A percentile compares a stretch with the other conserved stretches of the same genome.
These are phyloP conservation scores for Aspergillus nanangensis DNA, from an alignment of 495 filamentous ascomycete species.

Conservation along the genomic window DNA sequence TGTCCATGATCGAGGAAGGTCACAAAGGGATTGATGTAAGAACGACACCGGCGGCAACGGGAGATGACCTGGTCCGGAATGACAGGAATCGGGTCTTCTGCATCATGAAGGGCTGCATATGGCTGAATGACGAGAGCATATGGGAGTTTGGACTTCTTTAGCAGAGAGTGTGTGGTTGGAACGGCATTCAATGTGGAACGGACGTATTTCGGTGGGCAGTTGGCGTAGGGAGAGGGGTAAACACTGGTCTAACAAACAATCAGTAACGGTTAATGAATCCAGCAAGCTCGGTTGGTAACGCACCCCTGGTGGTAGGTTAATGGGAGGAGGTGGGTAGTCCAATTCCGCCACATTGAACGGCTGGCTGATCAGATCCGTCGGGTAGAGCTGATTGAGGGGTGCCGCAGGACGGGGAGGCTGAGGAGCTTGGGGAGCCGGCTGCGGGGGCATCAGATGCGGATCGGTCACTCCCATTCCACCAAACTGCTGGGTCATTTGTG, in stretches of 20 bases:
- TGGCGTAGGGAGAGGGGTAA: conserved; percentile 86
- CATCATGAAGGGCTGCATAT: conserved; percentile 86
- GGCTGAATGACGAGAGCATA: conserved; percentile 96
- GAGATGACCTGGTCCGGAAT: conserved; percentile 97
- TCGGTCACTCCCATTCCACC: conserved; percentile 72
- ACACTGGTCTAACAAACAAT: conserved; percentile 67
- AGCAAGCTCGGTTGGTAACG: conserved; percentile 26
- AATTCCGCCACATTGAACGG: conserved; percentile 92
- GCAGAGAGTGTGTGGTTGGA: conserved; percentile 81
- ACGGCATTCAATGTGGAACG: conserved; percentile 92
- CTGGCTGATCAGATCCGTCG: conserved; percentile 84
- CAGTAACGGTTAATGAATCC: neutral
- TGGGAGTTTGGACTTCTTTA: conserved; percentile 94
- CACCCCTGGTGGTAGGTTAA: conserved; percentile 88
- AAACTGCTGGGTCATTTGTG: conserved; percentile 78
- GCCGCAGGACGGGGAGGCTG: conserved; percentile 51
- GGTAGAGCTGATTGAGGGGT: conserved; percentile 81
- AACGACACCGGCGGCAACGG: conserved; percentile 87
- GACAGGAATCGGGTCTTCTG: conserved; percentile 84
- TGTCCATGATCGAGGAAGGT: conserved; percentile 96
- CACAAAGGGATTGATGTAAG: conserved; percentile 97
- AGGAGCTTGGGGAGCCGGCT: conserved; percentile 44
- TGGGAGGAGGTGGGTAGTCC: conserved; percentile 86
- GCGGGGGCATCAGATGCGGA: conserved; percentile 50
- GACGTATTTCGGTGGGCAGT: conserved; percentile 91